A percentile compares a stretch with the other conserved stretches of the same genome.
Evolutionary conservation across 2,329 filamentous ascomycete species (phyloP).

Genomic region (Didymella exigua): DNA sequence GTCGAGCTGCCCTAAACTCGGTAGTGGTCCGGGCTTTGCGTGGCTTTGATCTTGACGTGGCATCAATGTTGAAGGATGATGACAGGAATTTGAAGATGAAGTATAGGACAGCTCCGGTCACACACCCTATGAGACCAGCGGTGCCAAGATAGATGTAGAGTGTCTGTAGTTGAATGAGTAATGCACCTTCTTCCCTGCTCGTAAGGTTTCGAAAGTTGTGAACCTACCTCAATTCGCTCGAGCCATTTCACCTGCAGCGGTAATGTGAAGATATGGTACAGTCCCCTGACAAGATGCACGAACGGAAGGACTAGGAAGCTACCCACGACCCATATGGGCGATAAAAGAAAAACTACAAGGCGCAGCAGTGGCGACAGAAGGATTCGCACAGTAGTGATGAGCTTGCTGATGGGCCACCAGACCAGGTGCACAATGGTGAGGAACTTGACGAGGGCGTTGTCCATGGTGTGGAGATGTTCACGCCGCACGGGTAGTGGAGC

Average conservation of each 20-base stretch:
- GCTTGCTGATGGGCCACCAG: conserved; percentile 47
- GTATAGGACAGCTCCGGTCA: conserved; percentile 65
- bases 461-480: conserved; percentile 28
- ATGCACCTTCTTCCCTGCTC: neutral
- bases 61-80: conserved; percentile 54
- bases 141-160: conserved; percentile 66
- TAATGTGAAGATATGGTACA: conserved; percentile 51
- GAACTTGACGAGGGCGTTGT: conserved; percentile 36
- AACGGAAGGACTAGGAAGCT: conserved; percentile 59
- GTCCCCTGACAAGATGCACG: conserved; percentile 52
- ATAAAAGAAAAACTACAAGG: conserved; percentile 35
- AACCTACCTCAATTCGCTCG: conserved; percentile 60
- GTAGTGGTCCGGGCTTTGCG: conserved; percentile 33
- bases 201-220: neutral
- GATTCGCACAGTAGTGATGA: conserved; percentile 37
- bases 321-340: conserved; percentile 56
- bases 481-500: neutral
- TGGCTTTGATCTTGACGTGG: conserved; percentile 8
- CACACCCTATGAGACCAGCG: conserved; percentile 69
- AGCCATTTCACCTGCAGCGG: conserved; percentile 56
- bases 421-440: conserved; percentile 43
- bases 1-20: conserved; percentile 37
- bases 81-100: conserved; percentile 62
- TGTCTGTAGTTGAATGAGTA: conserved; percentile 40
- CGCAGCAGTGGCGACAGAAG: neutral